Base-by-base conservation (phyloP, 805 yeast species). In the Candida verbasci region DNA sequence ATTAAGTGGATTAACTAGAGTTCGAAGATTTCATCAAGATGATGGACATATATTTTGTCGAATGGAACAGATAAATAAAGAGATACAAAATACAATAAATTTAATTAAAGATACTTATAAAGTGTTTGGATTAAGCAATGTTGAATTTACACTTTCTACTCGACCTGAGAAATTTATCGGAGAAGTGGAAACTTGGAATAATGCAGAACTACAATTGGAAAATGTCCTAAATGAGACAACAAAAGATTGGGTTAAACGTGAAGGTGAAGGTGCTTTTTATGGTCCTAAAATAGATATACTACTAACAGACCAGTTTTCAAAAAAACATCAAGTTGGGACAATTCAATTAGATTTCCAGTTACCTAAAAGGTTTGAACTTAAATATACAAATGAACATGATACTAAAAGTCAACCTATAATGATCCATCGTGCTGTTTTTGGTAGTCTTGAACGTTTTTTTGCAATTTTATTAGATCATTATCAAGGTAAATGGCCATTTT, bases 41-140 rank as follows among this genome's bases (percentile, higher is more conserved):
- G 98, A 93, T 57, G 97, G 97, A 6, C 98, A 93, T 51, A 89
- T 93, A 18, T 93, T 93, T 57, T 93, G 98, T 55, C 76, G 82
- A 2, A 69, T 74, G 24, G 78, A 73, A 6, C 98, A 93, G 60
- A 80, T 93, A 32, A 74, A 72, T 33, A 49, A 56, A 21, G 98
- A 93, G 53, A 88, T 93, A 33, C 51, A 69, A 8, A 74, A 77
- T 38, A 84, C 93, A 9, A 68, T 93, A 39, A 71, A 77, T 49
- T 66, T 93, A 51, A 76, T 93, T 37, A 82, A 81, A 49, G 72
- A 82, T 43, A 80, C 89, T 24, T 93, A 93, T 55, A 63, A 66
- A 0, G 74, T 76, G 14, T 83, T 89, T 50, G 84, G 82, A 0
- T 70, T 85, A 34, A 56, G 62, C 10, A 86, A 79, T 53, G 71